Base-by-base conservation (phyloP, 805 yeast species). In the Starmerella cellae region DNA sequence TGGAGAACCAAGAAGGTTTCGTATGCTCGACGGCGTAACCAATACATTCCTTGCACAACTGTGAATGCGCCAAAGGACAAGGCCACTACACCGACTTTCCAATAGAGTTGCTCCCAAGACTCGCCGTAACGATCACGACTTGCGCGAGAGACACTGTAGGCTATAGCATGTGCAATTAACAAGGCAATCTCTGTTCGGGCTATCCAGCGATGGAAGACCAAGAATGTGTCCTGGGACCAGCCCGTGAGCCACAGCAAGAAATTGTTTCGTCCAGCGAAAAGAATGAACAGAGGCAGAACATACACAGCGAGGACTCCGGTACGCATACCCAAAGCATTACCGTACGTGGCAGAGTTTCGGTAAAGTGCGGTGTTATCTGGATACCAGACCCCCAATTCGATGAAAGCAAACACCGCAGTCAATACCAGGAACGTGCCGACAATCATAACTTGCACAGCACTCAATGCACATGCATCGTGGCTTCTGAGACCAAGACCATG, bases 251-350 rank as follows among this genome's bases (percentile, higher is more conserved):
- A 65, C 49, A 71, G 69, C 55, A 81, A 63, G 30, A 81, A 71
- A 55, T 79, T 82, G 58, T 82, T 81, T 55, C 88, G 65, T 22
- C 81, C 79, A 13, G 83, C 82, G 58, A 81, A 58, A 26, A 58
- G 26, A 18, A 55, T 41, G 32, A 58, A 37, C 16, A 57, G 33
- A 1, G 63, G 63, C 20, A 53, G 4, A 22, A 56, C 48, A 18
- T 49, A 49, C 17, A 52, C 26, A 10, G 36, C 19, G n/a, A 51
- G 21, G 6, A 32, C 45, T 9, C 50, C 51, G 3, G 52, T 27
- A 4, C 55, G 43, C 31, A 30, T 28, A 8, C 54, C 52, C n/a
- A 42, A 18, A 21, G 2, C 19, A 5, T 32, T 14, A 19, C 43
- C 36, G 27, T 35, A 44, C 5, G 48, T 41, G 5, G 32, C 31